Base-by-base conservation (phyloP, 163 green algal genomes). In the Prototheca stagnorum region DNA sequence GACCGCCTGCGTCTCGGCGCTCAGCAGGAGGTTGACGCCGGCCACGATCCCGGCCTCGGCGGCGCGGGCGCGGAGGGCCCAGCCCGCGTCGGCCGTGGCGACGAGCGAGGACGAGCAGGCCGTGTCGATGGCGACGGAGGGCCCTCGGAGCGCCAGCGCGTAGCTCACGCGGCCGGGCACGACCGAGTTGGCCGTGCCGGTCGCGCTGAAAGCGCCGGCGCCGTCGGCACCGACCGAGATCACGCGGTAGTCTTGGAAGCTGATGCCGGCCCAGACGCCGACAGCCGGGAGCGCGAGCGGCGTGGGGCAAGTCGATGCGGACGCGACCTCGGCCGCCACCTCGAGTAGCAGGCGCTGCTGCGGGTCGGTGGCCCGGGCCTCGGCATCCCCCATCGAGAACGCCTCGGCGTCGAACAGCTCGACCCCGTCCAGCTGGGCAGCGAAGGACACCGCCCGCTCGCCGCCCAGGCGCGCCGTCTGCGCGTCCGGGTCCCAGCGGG, bases 101-200 rank as follows among this genome's bases (percentile, higher is more conserved):
- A 91, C 79, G 44, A 94, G 68, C 5, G 74, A 83, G 1, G 72
- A 84, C 1, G 73, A 88, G 59, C 84, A 93, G 21, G 82, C 84
- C 2, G 84, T 94, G 72, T 95, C 85, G 17, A 95, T 67, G 2
- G 67, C 72, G 11, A 88, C 57, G 17, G 73, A 65, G 2, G 81
- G 67, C 1, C 84, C 85, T 24, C 67, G 73, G 7, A 92, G 64
- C 12, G 70, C 75, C 51, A 85, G 84, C n/a, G 70, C 74, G 64
- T 78, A 94, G 4, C 72, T 68, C 33, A 94, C 42, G 1, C 84
- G 68, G 70, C 85, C 85, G 46, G 47, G 61, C 11, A 50, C 54
- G n/a, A 70, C 61, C 36, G 54, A 64, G 2, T 61, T 23, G 22
- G 54, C 54, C 14, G 47, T 62, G 27, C 50, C 51, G 25, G 54